A percentile compares a stretch with the other conserved stretches of the same genome.
These are phyloP conservation scores for Teunomyces tritomae DNA, from an alignment of 805 yeast species.

Conservation along the genomic window DNA sequence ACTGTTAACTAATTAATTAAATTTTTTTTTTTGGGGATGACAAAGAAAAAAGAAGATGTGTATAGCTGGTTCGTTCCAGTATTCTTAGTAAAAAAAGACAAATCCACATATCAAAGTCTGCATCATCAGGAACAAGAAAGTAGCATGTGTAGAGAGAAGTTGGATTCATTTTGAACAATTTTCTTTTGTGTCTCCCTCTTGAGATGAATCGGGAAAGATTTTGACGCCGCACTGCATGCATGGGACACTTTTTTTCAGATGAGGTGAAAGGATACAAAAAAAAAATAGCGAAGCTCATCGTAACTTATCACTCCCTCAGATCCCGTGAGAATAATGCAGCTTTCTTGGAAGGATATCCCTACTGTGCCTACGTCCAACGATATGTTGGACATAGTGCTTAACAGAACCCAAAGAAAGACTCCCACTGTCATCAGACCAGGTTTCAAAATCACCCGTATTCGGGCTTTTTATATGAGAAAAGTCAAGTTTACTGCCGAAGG, in stretches of 20 bases:
- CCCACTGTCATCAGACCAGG: conserved; percentile 99
- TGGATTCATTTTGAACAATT: neutral
- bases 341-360: conserved; percentile 98
- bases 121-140: too few relatives aligned
- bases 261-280: conserved; percentile 2
- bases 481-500: conserved; percentile 97
- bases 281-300: conserved; percentile 2
- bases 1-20: too few relatives aligned
- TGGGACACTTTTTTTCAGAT: conserved; percentile 8
- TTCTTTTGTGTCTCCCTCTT: neutral
- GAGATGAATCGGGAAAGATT: conserved; percentile 8
- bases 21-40: neutral
- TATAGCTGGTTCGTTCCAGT: neutral
- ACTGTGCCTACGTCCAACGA: conserved; percentile 91
- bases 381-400: conserved; percentile 91
- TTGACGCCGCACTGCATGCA: conserved; percentile 10
- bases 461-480: conserved; percentile 97
- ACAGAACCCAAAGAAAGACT: conserved; percentile 97
- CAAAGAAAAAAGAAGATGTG: too few relatives aligned
- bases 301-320: neutral
- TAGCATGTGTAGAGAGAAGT: neutral
- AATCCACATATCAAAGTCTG: neutral
- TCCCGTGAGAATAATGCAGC: conserved; percentile 60
- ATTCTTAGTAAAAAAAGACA: neutral
- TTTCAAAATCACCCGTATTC: conserved; percentile 90